Conservation (phyloP, 2,329 filamentous ascomycete genomes). For the Eutypella sp. region DNA sequence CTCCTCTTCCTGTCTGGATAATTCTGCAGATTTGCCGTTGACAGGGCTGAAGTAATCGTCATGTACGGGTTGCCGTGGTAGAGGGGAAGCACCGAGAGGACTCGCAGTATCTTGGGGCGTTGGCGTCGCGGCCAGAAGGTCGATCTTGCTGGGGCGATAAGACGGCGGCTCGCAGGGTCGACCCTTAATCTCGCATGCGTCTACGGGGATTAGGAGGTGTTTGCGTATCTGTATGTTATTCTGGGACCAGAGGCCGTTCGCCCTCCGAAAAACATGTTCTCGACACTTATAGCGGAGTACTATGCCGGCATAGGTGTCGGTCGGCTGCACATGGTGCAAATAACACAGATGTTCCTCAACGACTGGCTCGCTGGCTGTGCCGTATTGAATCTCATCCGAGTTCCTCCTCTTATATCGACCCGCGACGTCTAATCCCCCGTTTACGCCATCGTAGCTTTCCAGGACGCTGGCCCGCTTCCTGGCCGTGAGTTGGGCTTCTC, state of each 20-base stretch:
- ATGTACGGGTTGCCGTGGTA: constrained; percentile 23
- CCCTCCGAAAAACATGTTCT: constrained; percentile 74
- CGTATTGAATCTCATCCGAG: constrained; percentile 54
- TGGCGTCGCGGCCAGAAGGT: constrained; percentile 50
- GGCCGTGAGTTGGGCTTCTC: constrained; percentile 50
- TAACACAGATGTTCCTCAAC: constrained; percentile 79
- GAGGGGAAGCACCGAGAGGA: constrained; percentile 5
- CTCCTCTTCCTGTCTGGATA: constrained; percentile 38
- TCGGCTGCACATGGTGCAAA: constrained; percentile 75
- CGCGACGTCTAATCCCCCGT: constrained; percentile 50
- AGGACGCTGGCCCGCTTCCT: constrained; percentile 55
- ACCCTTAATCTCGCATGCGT: constrained; percentile 81
- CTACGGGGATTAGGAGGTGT: constrained; percentile 78
- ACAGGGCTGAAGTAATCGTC: constrained; percentile 38
- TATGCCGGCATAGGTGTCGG: constrained; percentile 86
- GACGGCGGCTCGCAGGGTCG: constrained; percentile 56
- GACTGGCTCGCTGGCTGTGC: constrained; percentile 47
- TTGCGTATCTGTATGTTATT: constrained; percentile 84
- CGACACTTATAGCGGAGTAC: constrained; percentile 86
- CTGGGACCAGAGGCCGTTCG: constrained; percentile 91
- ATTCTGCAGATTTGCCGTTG: constrained; percentile 27
- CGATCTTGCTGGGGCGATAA: constrained; percentile 36
- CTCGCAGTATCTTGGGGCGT: constrained; percentile 25
- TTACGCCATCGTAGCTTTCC: constrained; percentile 57
- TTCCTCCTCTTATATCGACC: constrained; percentile 61